Evolutionary conservation across 1,284 basidiomycete genomes (phyloP).

Genomic region (Apiotrichum montevideense): DNA sequence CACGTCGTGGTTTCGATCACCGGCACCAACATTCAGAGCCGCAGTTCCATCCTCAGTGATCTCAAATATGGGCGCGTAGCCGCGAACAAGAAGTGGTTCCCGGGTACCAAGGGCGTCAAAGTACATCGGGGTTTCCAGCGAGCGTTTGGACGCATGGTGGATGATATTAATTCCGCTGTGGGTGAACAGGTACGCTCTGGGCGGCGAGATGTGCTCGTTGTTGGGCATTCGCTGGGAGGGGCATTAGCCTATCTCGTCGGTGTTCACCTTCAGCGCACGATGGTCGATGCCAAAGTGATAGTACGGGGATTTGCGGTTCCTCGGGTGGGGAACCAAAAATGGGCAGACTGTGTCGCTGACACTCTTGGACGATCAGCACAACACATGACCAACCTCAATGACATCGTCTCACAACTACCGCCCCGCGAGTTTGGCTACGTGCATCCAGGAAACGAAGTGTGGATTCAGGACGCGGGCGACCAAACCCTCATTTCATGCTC

Average conservation of each 20-base stretch:
- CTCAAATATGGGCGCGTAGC: conserved; percentile 12
- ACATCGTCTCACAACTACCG: conserved; percentile 23
- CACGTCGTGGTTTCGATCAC: conserved; percentile 19
- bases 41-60: conserved; percentile 17
- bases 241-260: conserved; percentile 15
- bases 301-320: conserved; percentile 18
- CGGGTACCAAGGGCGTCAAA: conserved; percentile 10
- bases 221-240: conserved; percentile 25
- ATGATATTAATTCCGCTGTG: conserved; percentile 3
- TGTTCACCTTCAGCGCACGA: conserved; percentile 10
- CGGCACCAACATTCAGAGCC: conserved; percentile 18
- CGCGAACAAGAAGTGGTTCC: not conserved
- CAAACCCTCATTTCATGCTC: not conserved
- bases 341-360: conserved; percentile 23
- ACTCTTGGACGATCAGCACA: conserved; percentile 13
- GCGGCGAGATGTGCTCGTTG: conserved; percentile 14
- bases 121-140: not conserved
- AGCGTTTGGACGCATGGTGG: conserved; percentile 10
- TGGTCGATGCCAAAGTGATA: conserved; percentile 4
- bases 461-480: conserved; percentile 5
- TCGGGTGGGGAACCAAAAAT: conserved; percentile 22
- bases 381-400: conserved; percentile 23
- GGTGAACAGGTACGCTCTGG: not conserved
- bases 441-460: conserved; percentile 19
- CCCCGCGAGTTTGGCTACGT: conserved; percentile 19